Evolutionary conservation across 2,329 filamentous ascomycete species (phyloP).

Genomic region (Alternaria sp.): DNA sequence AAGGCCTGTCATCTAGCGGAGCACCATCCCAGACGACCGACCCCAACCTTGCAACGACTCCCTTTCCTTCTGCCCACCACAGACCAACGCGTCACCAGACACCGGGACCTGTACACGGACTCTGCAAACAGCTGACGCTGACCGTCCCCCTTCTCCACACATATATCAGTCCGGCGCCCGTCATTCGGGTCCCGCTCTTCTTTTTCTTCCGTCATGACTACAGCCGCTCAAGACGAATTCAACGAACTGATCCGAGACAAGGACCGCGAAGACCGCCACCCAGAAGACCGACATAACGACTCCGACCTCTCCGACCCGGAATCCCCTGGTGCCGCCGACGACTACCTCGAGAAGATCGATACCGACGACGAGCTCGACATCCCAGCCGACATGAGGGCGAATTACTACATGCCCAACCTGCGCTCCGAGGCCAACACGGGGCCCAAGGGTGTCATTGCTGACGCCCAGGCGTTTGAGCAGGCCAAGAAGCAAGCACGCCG

Average conservation of each 20-base stretch:
- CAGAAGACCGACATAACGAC: constrained; percentile 61
- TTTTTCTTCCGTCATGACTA: constrained; percentile 46
- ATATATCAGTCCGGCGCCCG: constrained; percentile 28
- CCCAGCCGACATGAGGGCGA: constrained; percentile 61
- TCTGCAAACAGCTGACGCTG: not conserved
- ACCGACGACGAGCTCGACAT: constrained; percentile 56
- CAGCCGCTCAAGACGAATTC: constrained; percentile 59
- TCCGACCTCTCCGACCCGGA: constrained; percentile 66
- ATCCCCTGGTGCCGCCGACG: constrained; percentile 56
- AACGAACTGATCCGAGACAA: constrained; percentile 58
- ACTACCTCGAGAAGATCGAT: constrained; percentile 67
- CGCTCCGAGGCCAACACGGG: constrained; percentile 75
- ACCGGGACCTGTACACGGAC: constrained; percentile 1
- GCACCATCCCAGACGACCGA: constrained; percentile 7
- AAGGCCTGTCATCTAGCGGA: constrained; percentile 17
- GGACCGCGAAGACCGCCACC: constrained; percentile 51
- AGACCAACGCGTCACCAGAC: constrained; percentile 8
- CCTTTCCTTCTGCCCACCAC: constrained; percentile 11
- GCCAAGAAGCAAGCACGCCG: constrained; percentile 54
- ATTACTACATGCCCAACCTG: constrained; percentile 65
- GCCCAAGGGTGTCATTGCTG: constrained; percentile 86
- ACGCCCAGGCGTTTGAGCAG: constrained; percentile 77
- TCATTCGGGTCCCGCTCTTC: constrained; percentile 13
- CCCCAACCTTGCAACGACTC: constrained; percentile 10
- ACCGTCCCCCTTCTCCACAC: constrained; percentile 14